phyloP scores from a whole-genome alignment of 2,329 filamentous ascomycete genomes.

The Trichoderma semiorbis region DNA sequence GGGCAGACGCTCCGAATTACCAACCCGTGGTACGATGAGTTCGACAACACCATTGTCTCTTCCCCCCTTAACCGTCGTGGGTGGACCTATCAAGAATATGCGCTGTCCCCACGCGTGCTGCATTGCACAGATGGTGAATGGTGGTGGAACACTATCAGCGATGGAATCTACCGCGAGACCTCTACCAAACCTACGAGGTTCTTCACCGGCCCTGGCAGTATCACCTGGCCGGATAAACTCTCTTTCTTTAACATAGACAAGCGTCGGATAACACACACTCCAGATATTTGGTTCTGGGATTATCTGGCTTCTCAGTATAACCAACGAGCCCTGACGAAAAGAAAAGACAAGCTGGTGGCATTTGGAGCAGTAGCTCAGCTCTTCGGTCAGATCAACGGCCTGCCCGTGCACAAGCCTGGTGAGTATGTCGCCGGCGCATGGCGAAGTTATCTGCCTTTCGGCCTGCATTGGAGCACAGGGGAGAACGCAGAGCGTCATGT shows the following conservation, averaged over 20 bases:
- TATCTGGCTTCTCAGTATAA: background rate
- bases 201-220: background rate
- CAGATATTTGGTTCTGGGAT: background rate
- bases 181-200: background rate
- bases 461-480: background rate
- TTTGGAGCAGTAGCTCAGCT: conserved; percentile 6
- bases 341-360: conserved; percentile 5
- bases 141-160: conserved; percentile 3
- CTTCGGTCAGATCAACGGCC: background rate
- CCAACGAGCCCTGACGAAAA: conserved; percentile 3
- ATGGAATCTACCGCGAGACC: background rate
- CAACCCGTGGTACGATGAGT: conserved; percentile 2
- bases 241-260: background rate
- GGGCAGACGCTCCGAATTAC: background rate
- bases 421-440: background rate
- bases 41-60: background rate
- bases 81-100: conserved; percentile 8
- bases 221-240: background rate
- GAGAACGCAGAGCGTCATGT: background rate
- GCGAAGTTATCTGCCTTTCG: background rate
- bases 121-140: conserved; percentile 11
- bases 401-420: background rate
- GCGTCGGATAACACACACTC: background rate
- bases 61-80: background rate
- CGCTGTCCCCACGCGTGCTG: background rate